Evolutionary conservation across 78 protist genomes (phyloP).

Genomic region (Mastigamoeba balamuthi): DNA sequence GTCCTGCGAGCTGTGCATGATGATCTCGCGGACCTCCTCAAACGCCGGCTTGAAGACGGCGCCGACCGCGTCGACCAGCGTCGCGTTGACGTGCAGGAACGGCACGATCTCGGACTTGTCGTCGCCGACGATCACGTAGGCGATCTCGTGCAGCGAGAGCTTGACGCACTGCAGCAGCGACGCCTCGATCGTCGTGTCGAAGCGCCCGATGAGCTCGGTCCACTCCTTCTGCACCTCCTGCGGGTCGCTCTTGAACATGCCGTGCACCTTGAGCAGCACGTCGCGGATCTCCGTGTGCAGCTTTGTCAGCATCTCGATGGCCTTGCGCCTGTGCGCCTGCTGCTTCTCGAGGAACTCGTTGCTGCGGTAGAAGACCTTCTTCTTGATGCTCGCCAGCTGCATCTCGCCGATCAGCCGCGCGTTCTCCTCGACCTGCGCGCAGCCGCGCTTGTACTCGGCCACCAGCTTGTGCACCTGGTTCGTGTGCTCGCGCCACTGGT

Average conservation of each 20-base stretch:
- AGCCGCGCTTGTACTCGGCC: slow-evolving; percentile 13
- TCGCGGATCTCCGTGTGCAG: slow-evolving; percentile 1
- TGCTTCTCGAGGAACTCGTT: slow-evolving; percentile 37
- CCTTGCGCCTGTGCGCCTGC: slow-evolving; percentile 6
- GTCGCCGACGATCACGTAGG: slow-evolving; percentile 8
- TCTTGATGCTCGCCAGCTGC: slow-evolving; percentile 15
- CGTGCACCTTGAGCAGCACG: neutral
- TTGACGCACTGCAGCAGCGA: slow-evolving; percentile 36
- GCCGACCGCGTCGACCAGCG: neutral
- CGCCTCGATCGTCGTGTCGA: slow-evolving; percentile 48
- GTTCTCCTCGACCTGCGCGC: neutral
- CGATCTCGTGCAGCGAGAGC: slow-evolving; percentile 4
- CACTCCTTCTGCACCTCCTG: slow-evolving; percentile 46
- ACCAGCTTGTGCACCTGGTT: slow-evolving; percentile 10
- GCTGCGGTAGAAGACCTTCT: slow-evolving; percentile 41
- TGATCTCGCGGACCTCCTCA: neutral
- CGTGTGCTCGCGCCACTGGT: slow-evolving; percentile 20
- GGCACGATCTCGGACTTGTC: slow-evolving; percentile 5
- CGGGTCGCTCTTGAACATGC: slow-evolving; percentile 17
- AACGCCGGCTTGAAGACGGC: neutral
- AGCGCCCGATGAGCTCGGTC: slow-evolving; percentile 11
- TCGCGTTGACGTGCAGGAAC: neutral
- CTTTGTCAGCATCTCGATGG: neutral
- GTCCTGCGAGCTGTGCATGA: neutral
- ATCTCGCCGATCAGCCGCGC: slow-evolving; percentile 12